A percentile compares a stretch with the other conserved stretches of the same genome.
phyloP scores from a whole-genome alignment of 2,329 filamentous ascomycete genomes.

The Penicillium sclerotigenum region DNA sequence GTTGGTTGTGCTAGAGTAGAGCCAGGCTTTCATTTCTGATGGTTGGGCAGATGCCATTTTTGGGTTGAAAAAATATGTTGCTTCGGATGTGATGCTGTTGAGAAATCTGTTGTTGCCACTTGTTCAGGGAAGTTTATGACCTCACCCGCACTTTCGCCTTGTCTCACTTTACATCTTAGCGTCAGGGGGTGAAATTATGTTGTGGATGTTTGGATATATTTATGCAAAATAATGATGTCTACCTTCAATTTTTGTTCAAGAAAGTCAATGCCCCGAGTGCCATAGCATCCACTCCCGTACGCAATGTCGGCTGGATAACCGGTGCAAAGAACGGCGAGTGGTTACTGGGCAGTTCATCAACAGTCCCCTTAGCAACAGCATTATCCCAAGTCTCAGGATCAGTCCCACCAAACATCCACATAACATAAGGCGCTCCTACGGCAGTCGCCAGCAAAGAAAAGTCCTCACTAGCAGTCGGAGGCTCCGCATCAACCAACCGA shows the following conservation, averaged over 20 bases:
- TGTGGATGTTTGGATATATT: neutral
- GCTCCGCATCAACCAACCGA: constrained; percentile 38
- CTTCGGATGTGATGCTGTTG: neutral
- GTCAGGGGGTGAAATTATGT: neutral
- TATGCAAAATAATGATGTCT: neutral
- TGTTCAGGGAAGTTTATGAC: neutral
- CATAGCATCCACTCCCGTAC: constrained; percentile 51
- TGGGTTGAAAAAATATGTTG: neutral
- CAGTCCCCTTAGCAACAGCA: constrained; percentile 44
- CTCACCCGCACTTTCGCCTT: neutral
- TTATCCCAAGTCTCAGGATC: constrained; percentile 50
- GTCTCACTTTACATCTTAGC: neutral
- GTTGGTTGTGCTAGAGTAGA: constrained; percentile 47
- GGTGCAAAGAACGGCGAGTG: constrained; percentile 59
- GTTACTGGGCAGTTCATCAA: constrained; percentile 54
- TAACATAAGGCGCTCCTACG: constrained; percentile 50
- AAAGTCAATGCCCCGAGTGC: constrained; percentile 49
- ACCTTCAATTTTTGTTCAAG: constrained; percentile 9
- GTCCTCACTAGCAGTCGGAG: constrained; percentile 54
- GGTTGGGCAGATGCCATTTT: constrained; percentile 8
- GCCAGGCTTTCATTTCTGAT: constrained; percentile 56
- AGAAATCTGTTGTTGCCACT: neutral
- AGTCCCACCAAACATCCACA: constrained; percentile 56
- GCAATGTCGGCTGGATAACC: constrained; percentile 55
- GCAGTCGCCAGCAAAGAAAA: constrained; percentile 54